Evolutionary conservation across 305 asterid genomes (phyloP), one percentile per base, ranked within the genome.

Genomic region (Rubia peregrina): DNA sequence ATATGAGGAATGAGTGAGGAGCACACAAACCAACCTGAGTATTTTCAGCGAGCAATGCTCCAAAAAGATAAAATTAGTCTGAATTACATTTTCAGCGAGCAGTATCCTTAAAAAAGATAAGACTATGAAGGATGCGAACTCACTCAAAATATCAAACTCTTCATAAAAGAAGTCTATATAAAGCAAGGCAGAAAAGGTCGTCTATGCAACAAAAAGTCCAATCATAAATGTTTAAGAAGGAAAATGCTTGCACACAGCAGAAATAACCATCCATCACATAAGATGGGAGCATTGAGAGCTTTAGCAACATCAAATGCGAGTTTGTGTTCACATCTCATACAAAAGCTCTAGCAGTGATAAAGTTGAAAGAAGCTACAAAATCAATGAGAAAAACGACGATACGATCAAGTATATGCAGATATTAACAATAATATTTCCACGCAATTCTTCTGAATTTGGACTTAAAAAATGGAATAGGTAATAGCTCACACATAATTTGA

Each of bases 331-430:
- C 68, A 93, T 96, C 96, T 93, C 97, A 30, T 81, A 89, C 62
- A 93, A 74, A 82, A 93, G 95, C 85, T 90, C 97, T 83, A 90
- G 83, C 60, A 86, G 92, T 62, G 88, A 86, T 89, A 90, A 77
- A 71, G 87, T 85, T 49, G 85, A 96, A 61, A 93, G 83, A 71
- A 87, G 86, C 48, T 33, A 17, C 74, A 30, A 26, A 1, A 26
- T 26, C 30, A 26, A 26, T 26, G 30, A 26, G 30, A 2, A 26
- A 26, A 26, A 26, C 30, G 2, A 26, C 30, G 30, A 0, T 26
- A 26, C 30, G 30, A 26, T 26, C 30, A 26, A 26, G 30, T 26
- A 26, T 26, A 26, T 26, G 2, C 30, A 26, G 30, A 26, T 26
- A 26, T 26, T 26, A 0, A 26, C 30, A 26, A 26, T 26, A 26